Evolutionary conservation across 169 alveolate genomes (phyloP).

Genomic region (Fabrea salina): DNA sequence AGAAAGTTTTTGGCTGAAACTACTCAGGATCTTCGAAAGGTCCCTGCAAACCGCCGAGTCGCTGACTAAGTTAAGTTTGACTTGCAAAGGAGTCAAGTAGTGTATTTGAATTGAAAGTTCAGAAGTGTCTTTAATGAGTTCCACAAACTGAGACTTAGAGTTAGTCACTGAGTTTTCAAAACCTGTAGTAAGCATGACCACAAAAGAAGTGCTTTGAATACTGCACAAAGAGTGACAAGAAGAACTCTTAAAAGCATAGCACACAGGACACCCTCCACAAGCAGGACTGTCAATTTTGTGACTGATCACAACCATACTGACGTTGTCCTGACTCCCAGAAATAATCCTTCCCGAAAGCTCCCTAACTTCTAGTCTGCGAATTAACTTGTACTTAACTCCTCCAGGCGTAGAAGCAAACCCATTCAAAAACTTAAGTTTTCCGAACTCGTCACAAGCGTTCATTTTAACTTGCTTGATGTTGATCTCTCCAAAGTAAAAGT

Average conservation of each 20-base stretch:
- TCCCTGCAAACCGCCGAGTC: background rate
- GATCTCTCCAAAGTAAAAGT: background rate
- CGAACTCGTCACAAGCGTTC: background rate
- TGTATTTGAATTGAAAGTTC: background rate
- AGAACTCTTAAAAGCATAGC: background rate
- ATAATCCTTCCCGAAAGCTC: background rate
- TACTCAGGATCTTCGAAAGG: background rate
- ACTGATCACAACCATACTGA: background rate
- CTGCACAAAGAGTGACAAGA: background rate
- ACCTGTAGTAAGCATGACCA: background rate
- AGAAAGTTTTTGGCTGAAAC: background rate
- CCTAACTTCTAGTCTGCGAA: background rate
- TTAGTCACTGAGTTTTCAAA: background rate
- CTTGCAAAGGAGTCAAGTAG: background rate
- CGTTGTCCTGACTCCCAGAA: constrained; percentile 1
- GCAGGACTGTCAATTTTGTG: background rate
- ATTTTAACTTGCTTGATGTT: background rate
- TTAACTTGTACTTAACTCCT: background rate
- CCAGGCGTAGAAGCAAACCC: background rate
- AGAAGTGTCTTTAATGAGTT: background rate
- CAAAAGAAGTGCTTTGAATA: background rate
- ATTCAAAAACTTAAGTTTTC: constrained; percentile 9
- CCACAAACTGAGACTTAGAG: background rate
- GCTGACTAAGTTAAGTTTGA: background rate
- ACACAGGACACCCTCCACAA: constrained; percentile 27